phyloP scores from a whole-genome alignment of 352 stramenopile species.

The Phytophthora syringae region DNA sequence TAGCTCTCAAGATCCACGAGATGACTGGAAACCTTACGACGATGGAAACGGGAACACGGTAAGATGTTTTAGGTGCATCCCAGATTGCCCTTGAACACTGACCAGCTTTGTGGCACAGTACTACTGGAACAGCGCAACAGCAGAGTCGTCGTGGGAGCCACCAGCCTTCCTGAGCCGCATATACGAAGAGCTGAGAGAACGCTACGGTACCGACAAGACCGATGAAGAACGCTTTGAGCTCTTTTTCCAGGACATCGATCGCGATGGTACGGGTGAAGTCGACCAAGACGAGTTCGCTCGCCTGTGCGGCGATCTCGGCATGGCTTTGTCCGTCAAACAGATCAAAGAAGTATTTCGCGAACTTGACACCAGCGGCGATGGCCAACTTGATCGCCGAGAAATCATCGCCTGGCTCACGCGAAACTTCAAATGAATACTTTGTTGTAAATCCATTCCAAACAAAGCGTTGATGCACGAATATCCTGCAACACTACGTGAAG shows the following conservation, averaged over 20 bases:
- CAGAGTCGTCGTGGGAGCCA: slow-evolving; percentile 70
- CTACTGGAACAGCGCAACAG: slow-evolving; percentile 74
- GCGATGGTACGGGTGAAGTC: slow-evolving; percentile 62
- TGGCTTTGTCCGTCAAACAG: slow-evolving; percentile 65
- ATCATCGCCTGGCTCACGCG: slow-evolving; percentile 63
- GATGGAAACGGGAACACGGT: slow-evolving; percentile 73
- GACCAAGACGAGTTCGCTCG: slow-evolving; percentile 70
- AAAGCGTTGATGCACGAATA: too few species aligned
- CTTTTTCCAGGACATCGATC: slow-evolving; percentile 72
- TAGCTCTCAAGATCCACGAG: slow-evolving; percentile 14
- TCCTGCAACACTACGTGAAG: too few species aligned
- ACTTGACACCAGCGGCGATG: slow-evolving; percentile 67
- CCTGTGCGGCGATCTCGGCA: slow-evolving; percentile 70
- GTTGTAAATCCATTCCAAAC: too few species aligned
- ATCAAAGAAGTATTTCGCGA: slow-evolving; percentile 64
- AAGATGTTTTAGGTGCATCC: not conserved
- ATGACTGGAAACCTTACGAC: slow-evolving; percentile 63
- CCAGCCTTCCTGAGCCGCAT: slow-evolving; percentile 60
- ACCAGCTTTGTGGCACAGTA: slow-evolving; percentile 43
- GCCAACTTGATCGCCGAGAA: slow-evolving; percentile 64
- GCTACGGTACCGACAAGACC: slow-evolving; percentile 56
- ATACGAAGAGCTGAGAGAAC: slow-evolving; percentile 55
- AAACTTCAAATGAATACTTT: slow-evolving; percentile 46
- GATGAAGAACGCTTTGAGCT: slow-evolving; percentile 69
- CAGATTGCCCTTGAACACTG: not conserved